These are phyloP conservation scores for Escallonia herrerae DNA, from an alignment of 129 eudicot genomes.

Conservation along the genomic window DNA sequence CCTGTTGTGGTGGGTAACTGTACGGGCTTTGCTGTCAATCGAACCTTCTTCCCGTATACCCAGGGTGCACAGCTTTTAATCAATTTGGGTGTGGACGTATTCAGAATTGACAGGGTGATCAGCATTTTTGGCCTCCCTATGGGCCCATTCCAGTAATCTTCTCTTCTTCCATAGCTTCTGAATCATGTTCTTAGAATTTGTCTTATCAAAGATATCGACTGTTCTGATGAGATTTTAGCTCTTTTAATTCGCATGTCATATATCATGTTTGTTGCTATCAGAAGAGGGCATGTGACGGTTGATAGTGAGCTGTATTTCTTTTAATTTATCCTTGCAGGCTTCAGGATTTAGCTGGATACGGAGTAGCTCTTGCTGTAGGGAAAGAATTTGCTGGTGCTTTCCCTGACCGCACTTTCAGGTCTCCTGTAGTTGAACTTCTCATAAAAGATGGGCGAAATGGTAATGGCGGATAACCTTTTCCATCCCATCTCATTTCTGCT, in stretches of 20 bases:
- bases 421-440: constrained; percentile 67
- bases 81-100: constrained; percentile 82
- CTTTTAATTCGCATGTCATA: no score
- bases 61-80: constrained; percentile 76
- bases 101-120: constrained; percentile 79
- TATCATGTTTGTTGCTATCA: not conserved
- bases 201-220: no score
- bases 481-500: not conserved
- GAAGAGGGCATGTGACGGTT: not conserved
- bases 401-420: constrained; percentile 64
- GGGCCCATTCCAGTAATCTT: constrained; percentile 93
- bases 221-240: no score
- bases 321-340: constrained; percentile 46
- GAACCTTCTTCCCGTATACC: constrained; percentile 83
- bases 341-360: constrained; percentile 90
- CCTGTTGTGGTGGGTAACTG: constrained; percentile 97
- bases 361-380: constrained; percentile 80
- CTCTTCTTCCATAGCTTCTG: constrained; percentile 1
- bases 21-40: constrained; percentile 89
- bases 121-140: constrained; percentile 82
- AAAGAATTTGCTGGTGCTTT: constrained; percentile 58
- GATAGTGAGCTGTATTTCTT: not conserved
- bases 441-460: constrained; percentile 85
- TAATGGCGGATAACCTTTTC: constrained; percentile 10
- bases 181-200: no score